phyloP scores from a whole-genome alignment of 257 asterid species.

The Galeopsis tetrahit region DNA sequence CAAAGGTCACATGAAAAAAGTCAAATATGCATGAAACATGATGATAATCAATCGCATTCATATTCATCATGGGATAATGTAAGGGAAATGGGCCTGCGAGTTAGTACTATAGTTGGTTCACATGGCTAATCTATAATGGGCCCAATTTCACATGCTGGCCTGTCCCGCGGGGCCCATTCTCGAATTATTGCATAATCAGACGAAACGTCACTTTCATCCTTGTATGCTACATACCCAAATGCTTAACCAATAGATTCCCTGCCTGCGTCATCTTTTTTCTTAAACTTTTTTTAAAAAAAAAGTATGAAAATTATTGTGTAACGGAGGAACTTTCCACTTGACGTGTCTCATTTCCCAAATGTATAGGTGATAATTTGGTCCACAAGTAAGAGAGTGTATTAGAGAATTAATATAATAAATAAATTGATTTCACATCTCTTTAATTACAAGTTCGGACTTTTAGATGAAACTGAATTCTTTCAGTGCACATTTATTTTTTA shows the following conservation, averaged over 20 bases:
- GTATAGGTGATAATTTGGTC: too few species aligned
- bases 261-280: neutral
- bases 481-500: too few species aligned
- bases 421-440: too few species aligned
- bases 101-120: constrained; percentile 24
- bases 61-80: constrained; percentile 26
- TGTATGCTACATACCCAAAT: constrained; percentile 6
- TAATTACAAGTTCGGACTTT: too few species aligned
- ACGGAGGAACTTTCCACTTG: too few species aligned
- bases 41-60: constrained; percentile 24
- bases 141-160: constrained; percentile 43
- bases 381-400: too few species aligned
- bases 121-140: constrained; percentile 38
- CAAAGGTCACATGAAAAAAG: constrained; percentile 47
- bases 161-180: constrained; percentile 26
- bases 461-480: too few species aligned
- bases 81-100: constrained; percentile 32
- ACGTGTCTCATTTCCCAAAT: too few species aligned
- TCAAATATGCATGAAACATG: constrained; percentile 25
- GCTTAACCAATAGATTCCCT: constrained; percentile 17
- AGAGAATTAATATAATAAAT: too few species aligned
- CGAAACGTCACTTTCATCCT: constrained; percentile 32
- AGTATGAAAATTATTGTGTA: too few species aligned
- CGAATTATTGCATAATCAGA: constrained; percentile 29
- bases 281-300: too few species aligned